Evolutionary conservation across 2,329 filamentous ascomycete species (phyloP), one percentile per base, ranked within the genome.

Genomic region (Xylariaceae sp.): DNA sequence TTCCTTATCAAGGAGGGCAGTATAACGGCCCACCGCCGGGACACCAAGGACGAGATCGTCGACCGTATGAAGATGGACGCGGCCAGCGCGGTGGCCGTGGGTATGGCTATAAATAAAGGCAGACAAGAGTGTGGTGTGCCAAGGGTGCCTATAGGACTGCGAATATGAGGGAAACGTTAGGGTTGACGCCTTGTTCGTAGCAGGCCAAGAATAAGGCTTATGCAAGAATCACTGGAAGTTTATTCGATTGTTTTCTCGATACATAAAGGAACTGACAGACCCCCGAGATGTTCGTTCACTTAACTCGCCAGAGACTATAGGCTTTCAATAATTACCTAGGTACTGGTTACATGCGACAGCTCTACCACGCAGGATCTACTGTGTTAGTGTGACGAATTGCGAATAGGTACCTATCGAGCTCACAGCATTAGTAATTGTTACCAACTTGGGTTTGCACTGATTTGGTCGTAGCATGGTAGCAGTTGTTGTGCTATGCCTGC

Each of bases 51-150:
- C 67, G 61, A 33, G 64, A 66, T 41, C 60, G 61, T 51, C 67
- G 62, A 36, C 54, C 59, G 9, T 66, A 71, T 37, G 61, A 68
- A n/a, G 61, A 65, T 46, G 63, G 68, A 12, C 61, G 67, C 19
- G 60, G 63, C 19, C 62, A 70, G 48, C 61, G 65, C 37, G 61
- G 64, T 43, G 65, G 62, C 23, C 51, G 58, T 43, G 61, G 61
- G 24, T 56, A 64, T 29, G 56, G 60, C 29, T 34, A 52, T 21
- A 61, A 50, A 48, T 62, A 45, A 52, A 33, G 23, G 36, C 33
- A 16, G 39, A 43, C 12, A 40, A 23, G 14, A 31, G 26, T 12
- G 24, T 23, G 17, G 33, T 31, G 19, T 26, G 23, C 19, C n/a
- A n/a, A 33, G n/a, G 17, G 39, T 31, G 17, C 11, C 17, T 37